phyloP scores from a whole-genome alignment of 177 flowering plant genomes.

The Vitis hybrid region DNA sequence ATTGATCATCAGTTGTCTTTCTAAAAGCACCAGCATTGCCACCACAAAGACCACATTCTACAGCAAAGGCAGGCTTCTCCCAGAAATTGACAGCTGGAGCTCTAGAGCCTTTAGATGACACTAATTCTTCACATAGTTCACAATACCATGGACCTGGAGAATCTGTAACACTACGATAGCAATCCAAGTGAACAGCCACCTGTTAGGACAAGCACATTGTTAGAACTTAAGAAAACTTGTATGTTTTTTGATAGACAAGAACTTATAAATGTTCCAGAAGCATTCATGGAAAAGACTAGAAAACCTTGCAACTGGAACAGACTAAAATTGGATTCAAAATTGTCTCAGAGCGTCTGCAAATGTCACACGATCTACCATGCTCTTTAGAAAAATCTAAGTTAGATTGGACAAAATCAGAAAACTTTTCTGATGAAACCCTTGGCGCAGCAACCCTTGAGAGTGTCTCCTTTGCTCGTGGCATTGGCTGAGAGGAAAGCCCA shows the following conservation, averaged over 20 bases:
- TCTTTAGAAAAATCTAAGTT: slow-evolving; percentile 54
- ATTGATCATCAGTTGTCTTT: slow-evolving; percentile 72
- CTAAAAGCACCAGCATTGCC: slow-evolving; percentile 88
- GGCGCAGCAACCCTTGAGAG: slow-evolving; percentile 49
- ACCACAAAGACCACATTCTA: slow-evolving; percentile 85
- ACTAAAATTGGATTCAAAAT: slow-evolving; percentile 65
- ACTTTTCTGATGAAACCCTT: slow-evolving; percentile 46
- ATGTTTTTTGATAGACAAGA: too few species aligned
- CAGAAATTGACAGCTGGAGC: slow-evolving; percentile 36
- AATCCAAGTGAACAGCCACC: slow-evolving; percentile 92
- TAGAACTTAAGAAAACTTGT: neutral
- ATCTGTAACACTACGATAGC: slow-evolving; percentile 73
- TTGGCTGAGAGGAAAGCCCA: slow-evolving; percentile 44
- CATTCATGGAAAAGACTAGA: neutral
- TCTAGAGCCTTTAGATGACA: slow-evolving; percentile 46
- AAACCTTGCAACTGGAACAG: slow-evolving; percentile 93
- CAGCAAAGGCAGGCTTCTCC: slow-evolving; percentile 49
- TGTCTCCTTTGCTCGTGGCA: slow-evolving; percentile 69
- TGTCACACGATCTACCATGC: slow-evolving; percentile 65
- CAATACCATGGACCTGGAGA: slow-evolving; percentile 86
- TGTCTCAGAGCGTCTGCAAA: slow-evolving; percentile 83
- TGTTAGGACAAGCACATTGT: slow-evolving; percentile 25
- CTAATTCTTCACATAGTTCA: slow-evolving; percentile 75
- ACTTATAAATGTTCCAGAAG: neutral
- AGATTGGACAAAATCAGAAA: slow-evolving; percentile 38